Conservation (phyloP, 345 rosid species). For the Raphanus raphanistrum region DNA sequence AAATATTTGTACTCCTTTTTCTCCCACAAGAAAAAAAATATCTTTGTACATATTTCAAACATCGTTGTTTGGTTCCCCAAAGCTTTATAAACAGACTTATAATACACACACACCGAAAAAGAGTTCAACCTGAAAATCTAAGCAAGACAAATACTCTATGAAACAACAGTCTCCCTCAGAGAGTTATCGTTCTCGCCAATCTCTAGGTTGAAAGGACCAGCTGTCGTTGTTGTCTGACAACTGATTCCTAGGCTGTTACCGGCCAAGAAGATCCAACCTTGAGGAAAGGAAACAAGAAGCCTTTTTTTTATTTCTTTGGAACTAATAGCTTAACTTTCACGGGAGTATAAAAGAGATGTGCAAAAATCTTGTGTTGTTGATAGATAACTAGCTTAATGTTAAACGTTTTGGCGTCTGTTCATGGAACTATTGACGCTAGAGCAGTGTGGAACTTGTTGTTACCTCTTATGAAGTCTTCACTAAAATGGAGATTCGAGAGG, state of each 20-base stretch:
- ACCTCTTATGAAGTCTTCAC: slow-evolving; percentile 16
- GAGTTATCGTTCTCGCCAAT: background rate
- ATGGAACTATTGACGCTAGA: background rate
- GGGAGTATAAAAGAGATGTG: no score
- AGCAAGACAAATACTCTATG: slow-evolving; percentile 8
- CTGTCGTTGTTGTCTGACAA: slow-evolving; percentile 3
- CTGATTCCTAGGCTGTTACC: background rate
- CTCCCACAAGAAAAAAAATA: background rate
- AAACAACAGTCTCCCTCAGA: background rate
- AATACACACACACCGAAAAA: slow-evolving; percentile 29
- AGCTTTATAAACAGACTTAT: slow-evolving; percentile 17
- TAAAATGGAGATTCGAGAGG: slow-evolving; percentile 68
- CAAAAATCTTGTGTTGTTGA: background rate
- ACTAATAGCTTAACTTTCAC: no score
- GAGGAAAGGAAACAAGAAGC: no score
- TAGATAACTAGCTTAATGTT: background rate
- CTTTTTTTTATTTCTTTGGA: no score
- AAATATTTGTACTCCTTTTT: background rate
- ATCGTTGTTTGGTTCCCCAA: slow-evolving; percentile 24
- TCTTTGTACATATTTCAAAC: slow-evolving; percentile 19
- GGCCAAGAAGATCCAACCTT: slow-evolving; percentile 5
- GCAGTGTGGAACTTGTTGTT: slow-evolving; percentile 9
- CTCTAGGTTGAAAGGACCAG: background rate
- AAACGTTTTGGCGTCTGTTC: background rate
- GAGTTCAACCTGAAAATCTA: slow-evolving; percentile 25